Percentiles rank a stretch among this genome's conserved stretches.
These are phyloP conservation scores for Sanguinoderma infundibulare DNA, from an alignment of 1,284 basidiomycete species.

Conservation along the genomic window DNA sequence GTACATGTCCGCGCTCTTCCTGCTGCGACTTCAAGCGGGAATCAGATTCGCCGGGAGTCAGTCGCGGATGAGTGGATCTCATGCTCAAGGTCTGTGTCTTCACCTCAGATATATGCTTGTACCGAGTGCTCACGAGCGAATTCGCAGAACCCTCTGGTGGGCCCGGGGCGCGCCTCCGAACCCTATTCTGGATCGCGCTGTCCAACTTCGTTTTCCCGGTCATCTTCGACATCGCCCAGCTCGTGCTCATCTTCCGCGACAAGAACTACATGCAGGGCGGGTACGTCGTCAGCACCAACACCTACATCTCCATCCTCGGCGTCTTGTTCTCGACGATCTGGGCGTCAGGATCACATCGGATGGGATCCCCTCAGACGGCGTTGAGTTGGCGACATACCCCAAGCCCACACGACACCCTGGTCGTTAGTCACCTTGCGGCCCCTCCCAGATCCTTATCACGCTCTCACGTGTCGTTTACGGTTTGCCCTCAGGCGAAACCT, in stretches of 20 bases:
- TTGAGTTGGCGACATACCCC: too few relatives aligned
- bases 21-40: too few relatives aligned
- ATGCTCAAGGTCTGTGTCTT: background rate
- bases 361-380: background rate
- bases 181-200: constrained; percentile 36
- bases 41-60: background rate
- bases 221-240: constrained; percentile 31
- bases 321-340: constrained; percentile 20
- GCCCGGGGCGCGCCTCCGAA: constrained; percentile 6
- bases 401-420: too few relatives aligned
- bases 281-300: constrained; percentile 21
- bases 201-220: constrained; percentile 38
- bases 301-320: constrained; percentile 26
- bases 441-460: too few relatives aligned
- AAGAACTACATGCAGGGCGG: constrained; percentile 9
- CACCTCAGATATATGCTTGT: background rate
- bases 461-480: too few relatives aligned
- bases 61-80: background rate
- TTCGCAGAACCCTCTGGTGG: constrained; percentile 14
- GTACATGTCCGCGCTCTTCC: background rate
- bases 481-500: too few relatives aligned
- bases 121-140: background rate
- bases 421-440: too few relatives aligned
- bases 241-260: constrained; percentile 24
- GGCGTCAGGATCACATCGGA: background rate